Evolutionary conservation across 2,329 filamentous ascomycete species (phyloP), one percentile per base, ranked within the genome.

Genomic region (Ampelomyces quisqualis): DNA sequence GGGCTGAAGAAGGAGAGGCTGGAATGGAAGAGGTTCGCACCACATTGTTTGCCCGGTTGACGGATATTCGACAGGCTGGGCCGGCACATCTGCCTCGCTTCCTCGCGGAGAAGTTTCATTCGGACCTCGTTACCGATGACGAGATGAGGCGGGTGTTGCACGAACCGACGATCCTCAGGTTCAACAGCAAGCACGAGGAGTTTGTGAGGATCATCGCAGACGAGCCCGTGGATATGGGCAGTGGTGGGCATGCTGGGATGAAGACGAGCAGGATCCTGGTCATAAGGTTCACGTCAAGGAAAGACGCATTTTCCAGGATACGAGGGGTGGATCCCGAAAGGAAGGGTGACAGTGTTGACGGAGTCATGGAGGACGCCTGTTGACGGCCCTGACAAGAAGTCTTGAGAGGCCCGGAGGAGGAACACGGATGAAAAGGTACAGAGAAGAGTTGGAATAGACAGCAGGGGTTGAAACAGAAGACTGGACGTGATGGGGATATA

Each of bases 71-170:
- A 13, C n/a, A 38, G 11, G 19, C 22, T 7, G 49, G 49, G 7
- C 39, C 45, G n/a, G 7, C 23, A 5, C 9, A 17, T 4, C n/a
- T 51, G 1, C 42, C 49, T 3, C 13, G 14, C 7, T 5, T 15
- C 5, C 10, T 53, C 10, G 26, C 37, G 27, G 30, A 23, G 27
- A 4, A 34, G 11, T 29, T 49, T 11, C 44, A 48, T 28, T 34
- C 47, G 9, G 43, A 51, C 29, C 23, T 57, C 2, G 42, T 35
- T 7, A 36, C 32, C 1, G 37, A 40, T 5, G 41, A 40, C 11
- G 47, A 48, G 18, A 7, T 48, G 22, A 22, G 27, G 20, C 13
- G 10, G 9, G 50, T 27, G 22, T 5, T 36, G 15, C 13, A 10
- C 19, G 31, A 40, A n/a, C 34, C 43, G 8, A 5, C 34, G 11